Conservation (phyloP, 1,284 basidiomycete species). For the Neotropicomus parvogracilis region DNA sequence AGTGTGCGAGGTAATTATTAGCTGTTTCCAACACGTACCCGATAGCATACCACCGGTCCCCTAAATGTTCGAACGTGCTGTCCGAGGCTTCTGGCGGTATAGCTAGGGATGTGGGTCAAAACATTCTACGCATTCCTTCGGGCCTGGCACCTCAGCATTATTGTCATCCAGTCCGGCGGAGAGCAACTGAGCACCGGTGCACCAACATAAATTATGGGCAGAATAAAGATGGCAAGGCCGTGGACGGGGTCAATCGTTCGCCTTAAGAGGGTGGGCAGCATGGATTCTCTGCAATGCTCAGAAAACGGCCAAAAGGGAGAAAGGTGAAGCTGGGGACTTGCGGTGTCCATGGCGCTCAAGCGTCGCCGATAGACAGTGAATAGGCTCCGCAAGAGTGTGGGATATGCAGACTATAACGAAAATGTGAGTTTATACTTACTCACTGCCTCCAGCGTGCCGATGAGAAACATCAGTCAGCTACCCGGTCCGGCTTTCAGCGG, state of each 20-base stretch:
- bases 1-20: neutral
- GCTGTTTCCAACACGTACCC: slow-evolving; percentile 7
- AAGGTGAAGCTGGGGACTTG: slow-evolving; percentile 14
- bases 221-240: slow-evolving; percentile 11
- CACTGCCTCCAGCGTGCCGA: too few species aligned
- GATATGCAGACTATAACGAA: too few species aligned
- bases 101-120: slow-evolving; percentile 15
- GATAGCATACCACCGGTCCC: slow-evolving; percentile 29
- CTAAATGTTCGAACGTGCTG: slow-evolving; percentile 11
- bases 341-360: slow-evolving; percentile 19
- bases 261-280: slow-evolving; percentile 18
- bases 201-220: slow-evolving; percentile 22
- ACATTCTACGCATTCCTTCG: slow-evolving; percentile 8
- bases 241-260: slow-evolving; percentile 28
- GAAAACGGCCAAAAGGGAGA: slow-evolving; percentile 5
- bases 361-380: too few species aligned
- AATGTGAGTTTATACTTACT: too few species aligned
- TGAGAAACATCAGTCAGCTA: too few species aligned
- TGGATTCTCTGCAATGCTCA: slow-evolving; percentile 19
- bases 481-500: too few species aligned
- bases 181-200: slow-evolving; percentile 19
- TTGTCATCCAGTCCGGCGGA: slow-evolving; percentile 29
- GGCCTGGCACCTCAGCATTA: neutral
- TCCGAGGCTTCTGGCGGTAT: slow-evolving; percentile 2
- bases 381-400: too few species aligned